Conservation (phyloP, 352 stramenopile genomes). For the Peronospora farinosa region DNA sequence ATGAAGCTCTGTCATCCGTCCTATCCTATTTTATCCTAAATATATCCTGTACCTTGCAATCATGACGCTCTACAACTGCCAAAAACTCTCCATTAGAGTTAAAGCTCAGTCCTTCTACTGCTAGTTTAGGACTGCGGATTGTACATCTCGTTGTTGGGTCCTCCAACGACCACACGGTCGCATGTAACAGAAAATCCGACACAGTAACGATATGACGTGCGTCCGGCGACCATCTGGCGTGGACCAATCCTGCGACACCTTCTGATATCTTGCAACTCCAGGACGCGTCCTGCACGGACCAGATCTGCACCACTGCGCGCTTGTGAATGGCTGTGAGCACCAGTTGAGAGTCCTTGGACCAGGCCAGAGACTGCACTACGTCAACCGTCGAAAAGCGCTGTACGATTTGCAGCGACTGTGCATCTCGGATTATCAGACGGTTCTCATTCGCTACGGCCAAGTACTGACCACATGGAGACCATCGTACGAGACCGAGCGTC, state of each 20-base stretch:
- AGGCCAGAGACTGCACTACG: conserved; percentile 47
- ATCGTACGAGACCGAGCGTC: conserved; percentile 54
- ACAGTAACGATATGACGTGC: conserved; percentile 68
- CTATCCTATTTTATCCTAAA: neutral
- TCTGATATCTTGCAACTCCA: conserved; percentile 74
- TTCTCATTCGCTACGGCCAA: conserved; percentile 48
- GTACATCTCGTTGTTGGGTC: conserved; percentile 47
- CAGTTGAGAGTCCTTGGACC: conserved; percentile 62
- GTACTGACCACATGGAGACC: conserved; percentile 55
- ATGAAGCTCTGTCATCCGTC: neutral
- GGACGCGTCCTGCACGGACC: conserved; percentile 56
- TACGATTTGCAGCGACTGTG: conserved; percentile 44
- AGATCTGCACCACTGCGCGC: conserved; percentile 61
- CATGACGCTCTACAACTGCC: conserved; percentile 60
- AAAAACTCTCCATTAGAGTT: conserved; percentile 43
- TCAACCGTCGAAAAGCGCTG: conserved; percentile 59
- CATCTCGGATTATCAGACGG: conserved; percentile 51
- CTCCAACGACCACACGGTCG: conserved; percentile 73
- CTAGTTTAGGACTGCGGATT: conserved; percentile 66
- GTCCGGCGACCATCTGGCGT: conserved; percentile 49
- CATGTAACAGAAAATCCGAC: conserved; percentile 81
- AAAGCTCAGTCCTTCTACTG: conserved; percentile 58
- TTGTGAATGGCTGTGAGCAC: conserved; percentile 63
- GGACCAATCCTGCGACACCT: conserved; percentile 56
- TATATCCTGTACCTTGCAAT: conserved; percentile 53